Evolutionary conservation across 108 stramenopile genomes (phyloP).

Genomic region (Skeletonema marinoi): DNA sequence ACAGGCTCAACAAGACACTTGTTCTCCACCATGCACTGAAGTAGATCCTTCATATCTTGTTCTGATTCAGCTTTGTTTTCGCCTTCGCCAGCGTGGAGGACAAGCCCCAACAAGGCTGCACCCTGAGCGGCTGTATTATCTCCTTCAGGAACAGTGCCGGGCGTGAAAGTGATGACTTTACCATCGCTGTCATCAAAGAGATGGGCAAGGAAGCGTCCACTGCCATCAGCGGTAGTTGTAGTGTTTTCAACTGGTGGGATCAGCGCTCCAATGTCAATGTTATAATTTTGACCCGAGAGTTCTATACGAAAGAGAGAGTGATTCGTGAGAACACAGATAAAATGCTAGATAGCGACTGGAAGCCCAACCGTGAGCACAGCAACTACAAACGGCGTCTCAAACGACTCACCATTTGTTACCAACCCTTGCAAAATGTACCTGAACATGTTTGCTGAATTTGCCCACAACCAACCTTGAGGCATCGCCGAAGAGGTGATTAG

Average conservation of each 20-base stretch:
- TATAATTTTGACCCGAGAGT: conserved; percentile 30
- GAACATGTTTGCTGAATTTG: conserved; percentile 39
- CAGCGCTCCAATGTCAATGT: conserved; percentile 32
- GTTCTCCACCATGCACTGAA: conserved; percentile 11
- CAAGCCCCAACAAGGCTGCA: conserved; percentile 6
- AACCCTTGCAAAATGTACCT: conserved; percentile 53
- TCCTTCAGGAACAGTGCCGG: conserved; percentile 9
- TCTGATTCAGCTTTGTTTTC: conserved; percentile 13
- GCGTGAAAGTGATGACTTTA: too few relatives aligned
- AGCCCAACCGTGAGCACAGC: too few relatives aligned
- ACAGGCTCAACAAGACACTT: conserved; percentile 29
- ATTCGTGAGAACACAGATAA: too few relatives aligned
- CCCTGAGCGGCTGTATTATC: conserved; percentile 12
- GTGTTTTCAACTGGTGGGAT: conserved; percentile 14
- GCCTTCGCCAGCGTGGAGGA: conserved; percentile 11
- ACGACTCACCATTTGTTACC: conserved; percentile 54
- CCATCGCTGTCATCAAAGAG: too few relatives aligned
- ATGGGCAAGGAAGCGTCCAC: too few relatives aligned
- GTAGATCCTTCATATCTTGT: conserved; percentile 6
- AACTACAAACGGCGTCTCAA: too few relatives aligned
- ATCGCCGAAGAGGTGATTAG: conserved; percentile 42
- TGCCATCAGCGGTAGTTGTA: conserved; percentile 4
- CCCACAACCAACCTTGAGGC: conserved; percentile 48
- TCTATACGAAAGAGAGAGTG: too few relatives aligned
- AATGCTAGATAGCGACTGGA: too few relatives aligned